phyloP scores from a whole-genome alignment of 2,329 filamentous ascomycete genomes.

The Ambrosiella xylebori region DNA sequence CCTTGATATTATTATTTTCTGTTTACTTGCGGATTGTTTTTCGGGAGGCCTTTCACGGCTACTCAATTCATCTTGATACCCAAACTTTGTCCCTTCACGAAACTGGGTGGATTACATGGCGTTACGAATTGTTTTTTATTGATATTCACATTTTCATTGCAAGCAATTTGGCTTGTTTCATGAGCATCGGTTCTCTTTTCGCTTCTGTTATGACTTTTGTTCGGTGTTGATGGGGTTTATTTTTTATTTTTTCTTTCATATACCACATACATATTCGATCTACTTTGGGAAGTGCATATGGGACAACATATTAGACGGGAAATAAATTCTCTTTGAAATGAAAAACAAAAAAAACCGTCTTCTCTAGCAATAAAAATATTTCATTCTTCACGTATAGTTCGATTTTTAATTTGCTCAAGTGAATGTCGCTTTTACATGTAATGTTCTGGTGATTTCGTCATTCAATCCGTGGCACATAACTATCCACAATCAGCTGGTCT shows the following conservation, averaged over 20 bases:
- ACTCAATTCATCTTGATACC: neutral
- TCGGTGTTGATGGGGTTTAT: neutral
- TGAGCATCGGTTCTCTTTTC: constrained; percentile 3
- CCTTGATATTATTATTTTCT: neutral
- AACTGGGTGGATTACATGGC: neutral
- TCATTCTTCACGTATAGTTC: neutral
- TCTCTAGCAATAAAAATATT: neutral
- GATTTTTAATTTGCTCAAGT: neutral
- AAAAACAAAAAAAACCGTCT: neutral
- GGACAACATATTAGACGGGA: neutral
- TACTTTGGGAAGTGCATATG: neutral
- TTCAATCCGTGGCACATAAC: no score
- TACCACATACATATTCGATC: neutral
- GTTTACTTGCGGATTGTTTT: neutral
- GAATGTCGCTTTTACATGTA: no score
- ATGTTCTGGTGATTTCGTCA: no score
- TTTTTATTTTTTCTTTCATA: neutral
- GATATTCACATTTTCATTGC: neutral
- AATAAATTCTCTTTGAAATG: neutral
- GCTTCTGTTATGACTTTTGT: constrained; percentile 8
- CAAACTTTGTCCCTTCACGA: neutral
- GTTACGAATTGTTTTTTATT: neutral
- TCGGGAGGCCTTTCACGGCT: neutral
- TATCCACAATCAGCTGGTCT: no score
- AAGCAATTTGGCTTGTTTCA: neutral